Evolutionary conservation across 2,329 filamentous ascomycete species (phyloP).

Genomic region (Fusarium praegraminearum): DNA sequence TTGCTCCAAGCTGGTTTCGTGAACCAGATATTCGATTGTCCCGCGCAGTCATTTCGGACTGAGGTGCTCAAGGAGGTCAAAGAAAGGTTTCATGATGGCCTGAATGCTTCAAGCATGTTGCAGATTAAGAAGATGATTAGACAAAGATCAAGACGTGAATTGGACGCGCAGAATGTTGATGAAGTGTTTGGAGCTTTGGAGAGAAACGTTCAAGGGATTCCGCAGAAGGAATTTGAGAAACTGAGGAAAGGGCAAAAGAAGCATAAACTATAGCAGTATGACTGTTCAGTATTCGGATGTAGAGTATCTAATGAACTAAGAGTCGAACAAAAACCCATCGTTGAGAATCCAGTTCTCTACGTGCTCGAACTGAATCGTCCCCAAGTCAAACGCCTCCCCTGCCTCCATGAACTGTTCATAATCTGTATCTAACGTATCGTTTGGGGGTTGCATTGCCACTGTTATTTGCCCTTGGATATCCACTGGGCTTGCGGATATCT

Average conservation of each 20-base stretch:
- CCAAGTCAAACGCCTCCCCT: background rate
- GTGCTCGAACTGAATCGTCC: background rate
- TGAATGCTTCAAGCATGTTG: conserved; percentile 6
- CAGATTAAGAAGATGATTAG: conserved; percentile 5
- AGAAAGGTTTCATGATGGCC: background rate
- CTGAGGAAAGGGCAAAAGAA: background rate
- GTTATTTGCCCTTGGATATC: background rate
- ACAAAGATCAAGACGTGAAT: background rate
- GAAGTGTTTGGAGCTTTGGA: background rate
- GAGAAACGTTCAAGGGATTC: background rate
- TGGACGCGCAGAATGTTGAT: conserved; percentile 3
- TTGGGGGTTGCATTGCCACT: background rate
- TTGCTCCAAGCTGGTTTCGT: background rate
- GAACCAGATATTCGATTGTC: background rate
- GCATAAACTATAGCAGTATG: background rate
- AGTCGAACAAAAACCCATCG: background rate
- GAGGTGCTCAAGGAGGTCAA: conserved; percentile 2
- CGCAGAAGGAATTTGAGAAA: background rate
- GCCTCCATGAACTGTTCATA: background rate
- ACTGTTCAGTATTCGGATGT: too few relatives aligned
- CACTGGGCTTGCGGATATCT: background rate
- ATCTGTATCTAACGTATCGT: background rate
- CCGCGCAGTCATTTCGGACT: background rate
- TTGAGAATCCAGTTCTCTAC: conserved; percentile 6
- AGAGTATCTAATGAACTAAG: background rate